Evolutionary conservation across 352 stramenopile species (phyloP), one percentile per base, ranked within the genome.

Genomic region (Globisporangium megalacanthum): DNA sequence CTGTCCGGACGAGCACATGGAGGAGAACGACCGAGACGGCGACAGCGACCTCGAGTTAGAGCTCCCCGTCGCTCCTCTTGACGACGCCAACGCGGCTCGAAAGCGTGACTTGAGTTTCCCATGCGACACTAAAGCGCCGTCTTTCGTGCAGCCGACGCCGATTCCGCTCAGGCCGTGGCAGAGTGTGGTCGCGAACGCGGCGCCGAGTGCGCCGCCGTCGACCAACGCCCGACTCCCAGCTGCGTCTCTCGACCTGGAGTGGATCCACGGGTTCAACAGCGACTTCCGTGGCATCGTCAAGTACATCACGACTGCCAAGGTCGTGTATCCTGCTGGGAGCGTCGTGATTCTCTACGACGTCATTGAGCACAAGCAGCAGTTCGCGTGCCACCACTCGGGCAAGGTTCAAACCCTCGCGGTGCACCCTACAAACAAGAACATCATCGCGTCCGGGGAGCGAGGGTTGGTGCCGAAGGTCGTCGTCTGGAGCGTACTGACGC

Each of bases 261-360:
- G 83, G 83, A 48, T 92, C 52, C 90, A 92, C 56, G 83, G 83
- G 17, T 86, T 84, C 60, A 92, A 92, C 60, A 88, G 78, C 50
- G 73, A 87, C 50, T 49, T 88, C 14, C 76, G 83, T 9, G 68
- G 67, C 36, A 56, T 79, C 11, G 67, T 83, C 14, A 66, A 85
- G 48, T 92, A 92, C 58, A 59, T 88, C 17, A 85, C 79, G 0
- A 66, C 80, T 2, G 65, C 72, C 10, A 79, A 90, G 54, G 76
- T 82, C 37, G 69, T 82, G 35, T 92, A 83, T 42, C 77, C 83
- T 13, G 78, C 83, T 10, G 79, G 78, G 5, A 73, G 60, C n/a
- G 72, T 85, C 0, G 60, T 83, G 2, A 73, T 90, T 4, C 54
- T 92, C 29, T 92, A 92, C 60, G 73, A 92, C 54, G 71, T 72